Base-by-base conservation (phyloP, 768 basidiomycete genomes). In the Daedaleopsis sinensis region DNA sequence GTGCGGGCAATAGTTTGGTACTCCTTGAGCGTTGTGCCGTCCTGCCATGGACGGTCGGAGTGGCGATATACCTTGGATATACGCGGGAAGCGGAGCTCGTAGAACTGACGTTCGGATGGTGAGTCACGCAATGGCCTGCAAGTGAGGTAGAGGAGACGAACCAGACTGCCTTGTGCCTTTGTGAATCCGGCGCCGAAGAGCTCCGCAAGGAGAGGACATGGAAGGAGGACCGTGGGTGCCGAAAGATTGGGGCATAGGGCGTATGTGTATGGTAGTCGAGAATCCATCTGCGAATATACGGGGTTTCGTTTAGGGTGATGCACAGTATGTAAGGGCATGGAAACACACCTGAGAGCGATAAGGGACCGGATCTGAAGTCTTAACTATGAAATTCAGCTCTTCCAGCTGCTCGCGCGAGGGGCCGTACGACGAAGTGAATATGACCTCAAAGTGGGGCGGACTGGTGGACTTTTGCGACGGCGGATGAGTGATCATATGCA, bases 121-220 rank as follows among this genome's bases (percentile, higher is more conserved):
- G n/a, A n/a, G 23, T 65, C 42, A 42, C 49, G 35, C 63, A 35
- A 11, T 16, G 35, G 43, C 18, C 1, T 18, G 16, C 32, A 36
- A 6, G 36, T 4, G n/a, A 16, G 13, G 9, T 10, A 13, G 24
- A 12, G 38, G 23, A 9, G n/a, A 55, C 32, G 21, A 55, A 91
- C 91, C 68, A 82, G 76, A 69, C 83, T 83, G 24, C 75, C 65
- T 0, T 78, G 76, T n/a, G 86, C 74, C 70, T 90, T 91, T 35
- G 88, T 89, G 68, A 94, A 96, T 1, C 93, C 90, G 5, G 90
- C 94, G 13, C 94, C 93, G 61, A 84, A 86, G 5, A 96, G 68
- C 67, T 94, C 93, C 2, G 80, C 86, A 5, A 91, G 77, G 16
- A 93, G 67, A 1, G 93, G 93, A 32, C 75, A 74, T 12, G 75